Conservation (phyloP, 805 yeast species). For the Saccharomycopsis sp. region DNA sequence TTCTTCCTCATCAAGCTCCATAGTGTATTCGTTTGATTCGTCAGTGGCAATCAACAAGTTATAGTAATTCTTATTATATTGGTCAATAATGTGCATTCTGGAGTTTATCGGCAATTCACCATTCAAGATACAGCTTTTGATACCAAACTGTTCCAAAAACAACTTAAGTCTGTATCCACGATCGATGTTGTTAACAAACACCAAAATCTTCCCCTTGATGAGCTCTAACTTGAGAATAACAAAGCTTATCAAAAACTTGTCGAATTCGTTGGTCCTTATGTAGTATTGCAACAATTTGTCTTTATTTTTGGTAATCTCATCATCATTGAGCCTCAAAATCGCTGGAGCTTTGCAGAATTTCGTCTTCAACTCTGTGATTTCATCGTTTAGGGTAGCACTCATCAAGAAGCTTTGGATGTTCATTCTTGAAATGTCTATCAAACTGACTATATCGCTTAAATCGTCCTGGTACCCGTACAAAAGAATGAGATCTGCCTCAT, state of each 20-base stretch:
- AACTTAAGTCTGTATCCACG: conserved; percentile 89
- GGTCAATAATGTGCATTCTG: conserved; percentile 90
- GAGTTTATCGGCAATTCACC: conserved; percentile 91
- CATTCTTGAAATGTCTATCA: conserved; percentile 39
- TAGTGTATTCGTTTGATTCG: conserved; percentile 59
- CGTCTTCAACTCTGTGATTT: conserved; percentile 65
- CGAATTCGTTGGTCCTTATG: conserved; percentile 81
- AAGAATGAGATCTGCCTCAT: conserved; percentile 87
- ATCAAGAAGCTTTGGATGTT: conserved; percentile 81
- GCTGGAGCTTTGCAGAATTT: conserved; percentile 82
- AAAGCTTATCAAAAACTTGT: conserved; percentile 83
- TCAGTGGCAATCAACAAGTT: conserved; percentile 90
- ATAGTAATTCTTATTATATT: conserved; percentile 86
- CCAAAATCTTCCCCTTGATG: conserved; percentile 83
- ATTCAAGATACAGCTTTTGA: conserved; percentile 79
- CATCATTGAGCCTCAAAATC: conserved; percentile 70
- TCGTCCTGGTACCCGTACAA: conserved; percentile 92
- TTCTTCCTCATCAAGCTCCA: conserved; percentile 42
- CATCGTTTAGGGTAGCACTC: conserved; percentile 94
- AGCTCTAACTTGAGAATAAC: conserved; percentile 85
- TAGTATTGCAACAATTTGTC: conserved; percentile 75
- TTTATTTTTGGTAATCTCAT: conserved; percentile 43
- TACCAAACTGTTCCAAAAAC: conserved; percentile 91
- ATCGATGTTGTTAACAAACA: conserved; percentile 90
- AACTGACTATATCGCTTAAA: conserved; percentile 59